phyloP scores from a whole-genome alignment of 2,329 filamentous ascomycete species.

The Trichoderma lentiforme region DNA sequence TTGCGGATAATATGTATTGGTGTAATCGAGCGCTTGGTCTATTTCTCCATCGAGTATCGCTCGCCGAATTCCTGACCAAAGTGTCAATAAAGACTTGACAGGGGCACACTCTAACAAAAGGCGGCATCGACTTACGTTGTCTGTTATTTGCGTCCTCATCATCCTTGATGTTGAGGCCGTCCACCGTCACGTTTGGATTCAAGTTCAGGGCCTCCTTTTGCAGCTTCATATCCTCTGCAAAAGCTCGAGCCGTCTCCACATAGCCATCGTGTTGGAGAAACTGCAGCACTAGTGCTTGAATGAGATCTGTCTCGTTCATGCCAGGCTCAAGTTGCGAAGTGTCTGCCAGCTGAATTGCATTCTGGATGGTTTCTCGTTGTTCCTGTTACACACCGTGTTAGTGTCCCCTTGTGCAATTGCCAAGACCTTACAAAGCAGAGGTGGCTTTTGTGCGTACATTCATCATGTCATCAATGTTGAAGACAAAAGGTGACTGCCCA shows the following conservation, averaged over 20 bases:
- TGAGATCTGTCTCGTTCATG: conserved; percentile 70
- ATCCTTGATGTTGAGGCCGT: conserved; percentile 66
- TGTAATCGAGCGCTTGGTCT: conserved; percentile 82
- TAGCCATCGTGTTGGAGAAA: conserved; percentile 95
- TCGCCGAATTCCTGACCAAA: conserved; percentile 67
- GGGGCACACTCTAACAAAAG: background rate
- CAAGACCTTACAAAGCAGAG: background rate
- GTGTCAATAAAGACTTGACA: background rate
- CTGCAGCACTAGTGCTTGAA: conserved; percentile 78
- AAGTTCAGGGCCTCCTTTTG: conserved; percentile 69
- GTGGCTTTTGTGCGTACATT: conserved; percentile 48
- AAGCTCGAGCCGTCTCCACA: conserved; percentile 85
- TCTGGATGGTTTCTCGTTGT: conserved; percentile 57
- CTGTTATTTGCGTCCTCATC: conserved; percentile 83
- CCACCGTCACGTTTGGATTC: conserved; percentile 50
- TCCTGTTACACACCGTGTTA: conserved; percentile 39
- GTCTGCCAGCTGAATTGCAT: conserved; percentile 56
- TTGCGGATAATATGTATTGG: conserved; percentile 71
- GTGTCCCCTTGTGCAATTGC: background rate
- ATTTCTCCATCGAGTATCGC: conserved; percentile 91
- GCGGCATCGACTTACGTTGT: conserved; percentile 61
- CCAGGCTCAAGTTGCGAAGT: conserved; percentile 60
- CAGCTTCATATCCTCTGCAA: conserved; percentile 73
- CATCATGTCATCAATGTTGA: conserved; percentile 86
- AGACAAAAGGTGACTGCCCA: conserved; percentile 75